A percentile compares a stretch with the other conserved stretches of the same genome.
Evolutionary conservation across 106 monocot genomes (phyloP).

Genomic region (Acorus calamus): DNA sequence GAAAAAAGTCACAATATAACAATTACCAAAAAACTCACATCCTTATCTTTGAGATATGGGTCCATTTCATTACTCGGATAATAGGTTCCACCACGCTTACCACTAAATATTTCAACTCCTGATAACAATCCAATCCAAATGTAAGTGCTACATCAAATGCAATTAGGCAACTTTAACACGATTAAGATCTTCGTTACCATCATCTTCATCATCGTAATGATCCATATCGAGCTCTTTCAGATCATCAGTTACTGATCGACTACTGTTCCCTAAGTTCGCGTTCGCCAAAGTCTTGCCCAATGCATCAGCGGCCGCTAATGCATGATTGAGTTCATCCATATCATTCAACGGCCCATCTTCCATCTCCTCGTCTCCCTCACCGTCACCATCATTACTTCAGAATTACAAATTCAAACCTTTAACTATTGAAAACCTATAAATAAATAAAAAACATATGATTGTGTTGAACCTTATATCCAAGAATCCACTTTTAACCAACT

Average conservation of each 20-base stretch:
- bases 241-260: slow-evolving; percentile 34
- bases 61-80: slow-evolving; percentile 83
- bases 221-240: slow-evolving; percentile 81
- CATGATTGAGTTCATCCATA: slow-evolving; percentile 43
- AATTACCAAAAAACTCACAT: slow-evolving; percentile 25
- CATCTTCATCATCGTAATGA: slow-evolving; percentile 79
- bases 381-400: slow-evolving; percentile 33
- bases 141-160: too few species aligned
- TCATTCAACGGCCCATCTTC: slow-evolving; percentile 22
- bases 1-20: too few species aligned
- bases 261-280: slow-evolving; percentile 6
- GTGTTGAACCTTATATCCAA: slow-evolving; percentile 16
- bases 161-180: neutral
- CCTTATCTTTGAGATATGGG: slow-evolving; percentile 54
- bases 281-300: slow-evolving; percentile 21
- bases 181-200: slow-evolving; percentile 19
- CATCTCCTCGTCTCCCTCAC: slow-evolving; percentile 41
- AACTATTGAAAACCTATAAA: too few species aligned
- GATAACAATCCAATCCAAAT: slow-evolving; percentile 4
- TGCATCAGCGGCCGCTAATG: slow-evolving; percentile 52
- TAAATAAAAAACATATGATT: too few species aligned
- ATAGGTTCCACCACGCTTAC: slow-evolving; percentile 53
- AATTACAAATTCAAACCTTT: neutral
- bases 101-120: slow-evolving; percentile 62
- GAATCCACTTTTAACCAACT: slow-evolving; percentile 16